phyloP scores from a whole-genome alignment of 2,329 filamentous ascomycete genomes.

The Alternaria consortialis region DNA sequence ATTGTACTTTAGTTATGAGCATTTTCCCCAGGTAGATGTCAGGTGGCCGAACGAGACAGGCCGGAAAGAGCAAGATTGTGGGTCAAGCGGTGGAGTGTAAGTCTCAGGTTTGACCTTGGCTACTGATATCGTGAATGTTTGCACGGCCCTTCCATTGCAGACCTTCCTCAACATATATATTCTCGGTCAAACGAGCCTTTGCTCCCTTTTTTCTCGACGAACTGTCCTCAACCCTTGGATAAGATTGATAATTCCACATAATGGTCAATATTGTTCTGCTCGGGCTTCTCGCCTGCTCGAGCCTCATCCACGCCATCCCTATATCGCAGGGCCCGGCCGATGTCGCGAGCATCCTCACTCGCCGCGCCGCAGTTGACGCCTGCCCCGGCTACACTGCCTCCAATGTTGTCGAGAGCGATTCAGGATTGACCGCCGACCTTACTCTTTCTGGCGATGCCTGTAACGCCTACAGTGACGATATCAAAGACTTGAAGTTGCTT shows the following conservation, averaged over 20 bases:
- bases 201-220: not conserved
- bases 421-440: slow-evolving; percentile 73
- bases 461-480: slow-evolving; percentile 67
- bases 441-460: slow-evolving; percentile 72
- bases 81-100: slow-evolving; percentile 19
- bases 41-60: slow-evolving; percentile 5
- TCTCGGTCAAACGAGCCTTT: not conserved
- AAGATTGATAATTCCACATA: not conserved
- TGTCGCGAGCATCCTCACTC: slow-evolving; percentile 11
- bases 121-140: slow-evolving; percentile 6
- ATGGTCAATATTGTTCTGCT: slow-evolving; percentile 34
- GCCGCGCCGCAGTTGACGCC: slow-evolving; percentile 52
- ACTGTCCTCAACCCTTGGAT: slow-evolving; percentile 8
- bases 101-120: slow-evolving; percentile 14
- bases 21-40: slow-evolving; percentile 6
- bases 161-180: slow-evolving; percentile 16
- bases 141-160: slow-evolving; percentile 3
- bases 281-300: slow-evolving; percentile 25
- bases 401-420: slow-evolving; percentile 63
- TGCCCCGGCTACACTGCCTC: slow-evolving; percentile 76
- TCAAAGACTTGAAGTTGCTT: slow-evolving; percentile 64
- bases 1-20: slow-evolving; percentile 6
- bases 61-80: slow-evolving; percentile 10
- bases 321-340: slow-evolving; percentile 11
- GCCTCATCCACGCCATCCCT: slow-evolving; percentile 28